These are phyloP conservation scores for Podospora anserina DNA, from an alignment of 495 filamentous ascomycete genomes.

Conservation along the genomic window DNA sequence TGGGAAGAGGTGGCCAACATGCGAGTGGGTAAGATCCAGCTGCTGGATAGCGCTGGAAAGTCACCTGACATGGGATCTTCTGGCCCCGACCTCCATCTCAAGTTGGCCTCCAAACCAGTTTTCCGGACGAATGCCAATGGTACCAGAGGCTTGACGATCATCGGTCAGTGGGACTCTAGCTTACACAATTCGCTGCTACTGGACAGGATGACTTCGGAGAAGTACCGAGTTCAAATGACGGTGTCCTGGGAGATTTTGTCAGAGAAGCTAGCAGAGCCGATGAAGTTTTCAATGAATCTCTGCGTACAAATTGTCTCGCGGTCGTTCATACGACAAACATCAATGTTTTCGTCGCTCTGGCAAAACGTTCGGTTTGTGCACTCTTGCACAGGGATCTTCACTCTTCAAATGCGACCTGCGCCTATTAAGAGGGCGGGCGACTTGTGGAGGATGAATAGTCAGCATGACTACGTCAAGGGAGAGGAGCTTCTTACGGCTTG, in stretches of 20 bases:
- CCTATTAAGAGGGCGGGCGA: slow-evolving; percentile 89
- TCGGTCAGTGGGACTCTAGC: slow-evolving; percentile 95
- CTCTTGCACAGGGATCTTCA: slow-evolving; percentile 80
- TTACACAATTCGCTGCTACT: slow-evolving; percentile 85
- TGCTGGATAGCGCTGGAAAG: slow-evolving; percentile 81
- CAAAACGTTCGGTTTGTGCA: slow-evolving; percentile 81
- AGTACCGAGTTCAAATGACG: slow-evolving; percentile 85
- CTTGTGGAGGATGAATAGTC: slow-evolving; percentile 94
- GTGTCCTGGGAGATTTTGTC: slow-evolving; percentile 80
- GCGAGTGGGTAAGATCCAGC: slow-evolving; percentile 72
- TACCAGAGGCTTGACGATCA: slow-evolving; percentile 78
- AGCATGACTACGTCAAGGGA: slow-evolving; percentile 89
- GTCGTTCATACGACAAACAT: slow-evolving; percentile 76
- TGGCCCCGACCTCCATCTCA: slow-evolving; percentile 70
- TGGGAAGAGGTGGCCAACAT: slow-evolving; percentile 78
- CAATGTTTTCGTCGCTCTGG: slow-evolving; percentile 83
- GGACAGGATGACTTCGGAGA: slow-evolving; percentile 83
- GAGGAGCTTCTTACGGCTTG: slow-evolving; percentile 81
- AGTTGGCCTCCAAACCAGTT: slow-evolving; percentile 68
- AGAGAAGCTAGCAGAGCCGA: slow-evolving; percentile 72
- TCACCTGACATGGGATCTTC: slow-evolving; percentile 71
- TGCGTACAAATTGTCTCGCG: slow-evolving; percentile 80
- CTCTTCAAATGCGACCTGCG: slow-evolving; percentile 76
- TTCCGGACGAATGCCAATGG: slow-evolving; percentile 83
- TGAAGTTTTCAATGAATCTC: slow-evolving; percentile 77